Evolutionary conservation across 805 yeast species (phyloP), one percentile per base, ranked within the genome.

Genomic region (Lachancea kluyveri): DNA sequence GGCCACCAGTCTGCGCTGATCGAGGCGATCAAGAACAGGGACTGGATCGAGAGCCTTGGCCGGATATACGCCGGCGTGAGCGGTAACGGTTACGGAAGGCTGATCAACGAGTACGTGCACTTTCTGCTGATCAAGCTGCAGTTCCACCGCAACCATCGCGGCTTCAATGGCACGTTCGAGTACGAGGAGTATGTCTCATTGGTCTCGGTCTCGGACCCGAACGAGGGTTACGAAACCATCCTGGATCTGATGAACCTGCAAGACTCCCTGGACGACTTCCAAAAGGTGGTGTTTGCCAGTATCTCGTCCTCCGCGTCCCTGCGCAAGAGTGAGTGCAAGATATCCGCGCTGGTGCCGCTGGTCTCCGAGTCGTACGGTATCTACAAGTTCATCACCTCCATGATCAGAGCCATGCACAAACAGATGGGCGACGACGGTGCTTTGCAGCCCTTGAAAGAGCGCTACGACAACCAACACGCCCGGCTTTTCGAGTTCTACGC

Each of bases 121-220:
- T 83, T 76, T 42, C 59, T 90, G 30, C 60, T 83, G 31, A 67
- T 71, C 50, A 90, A 90, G 52, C 67, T 92, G 45, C 72, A 73
- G 39, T 90, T 90, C 59, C 97, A 90, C 56, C 72, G 78, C 37
- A 69, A 72, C 37, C 94, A 92, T 50, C 77, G 84, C 9, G 94
- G 87, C 4, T 92, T 90, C 61, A 90, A 83, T 51, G 98, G 97
- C 21, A 86, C 86, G 21, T 90, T 90, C 58, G 98, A 90, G 54
- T 92, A 90, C 53, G 95, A 87, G 57, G 98, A 90, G 55, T 92
- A 90, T 52, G 77, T 88, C 26, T 84, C 96, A 4, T 67, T 90
- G 43, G 74, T 84, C 36, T 77, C 87, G 3, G 94, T 85, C 22
- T 79, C 85, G 48, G 95, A 90, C 56, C 96, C 96, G 5, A 87